Evolutionary conservation across 495 filamentous ascomycete species (phyloP), one percentile per base, ranked within the genome.

Genomic region (Penicillium flavigenum): DNA sequence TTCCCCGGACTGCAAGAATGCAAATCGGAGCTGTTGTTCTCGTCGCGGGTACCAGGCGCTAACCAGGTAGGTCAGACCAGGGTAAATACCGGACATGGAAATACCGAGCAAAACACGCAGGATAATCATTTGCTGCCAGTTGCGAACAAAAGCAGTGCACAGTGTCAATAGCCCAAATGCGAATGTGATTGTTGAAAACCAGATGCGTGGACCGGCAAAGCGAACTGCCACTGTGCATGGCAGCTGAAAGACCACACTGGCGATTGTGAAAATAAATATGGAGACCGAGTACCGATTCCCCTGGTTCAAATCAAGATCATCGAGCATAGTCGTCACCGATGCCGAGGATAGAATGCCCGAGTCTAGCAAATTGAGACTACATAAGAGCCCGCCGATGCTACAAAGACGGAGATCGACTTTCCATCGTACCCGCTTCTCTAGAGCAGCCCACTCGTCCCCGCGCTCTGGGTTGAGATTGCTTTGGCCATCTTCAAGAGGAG

Each of bases 191-290:
- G 76, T 63, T 4, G 83, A 70, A 61, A 92, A 90, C 85, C 83
- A 90, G 42, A 84, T 54, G 22, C 88, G 77, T 1, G 88, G 88
- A 12, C 88, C 88, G 46, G 88, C 73, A 7, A 83, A 76, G 32
- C 88, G 79, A 39, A 89, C 85, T 5, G 86, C 83, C 20, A 91
- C 73, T 3, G 88, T 92, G 29, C 83, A 85, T 0, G 89, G 88
- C 16, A 92, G 75, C 65, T 92, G 88, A 63, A 89, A 91, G 22
- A 80, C 79, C 44, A 92, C 88, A 66, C 83, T 87, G 12, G 86
- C 79, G 56, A 91, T 79, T 27, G 88, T 91, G 73, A 90, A 91
- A 65, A 91, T 88, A 70, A 92, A 87, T 51, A 92, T 91, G 26
- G 86, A 78, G 16, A 91, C 81, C 9, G 83, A 87, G 68, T 87